Percentiles rank a stretch among this genome's conserved stretches.
Conservation (phyloP, 768 basidiomycete genomes). For the Sistotremastrum niveocremeum region DNA sequence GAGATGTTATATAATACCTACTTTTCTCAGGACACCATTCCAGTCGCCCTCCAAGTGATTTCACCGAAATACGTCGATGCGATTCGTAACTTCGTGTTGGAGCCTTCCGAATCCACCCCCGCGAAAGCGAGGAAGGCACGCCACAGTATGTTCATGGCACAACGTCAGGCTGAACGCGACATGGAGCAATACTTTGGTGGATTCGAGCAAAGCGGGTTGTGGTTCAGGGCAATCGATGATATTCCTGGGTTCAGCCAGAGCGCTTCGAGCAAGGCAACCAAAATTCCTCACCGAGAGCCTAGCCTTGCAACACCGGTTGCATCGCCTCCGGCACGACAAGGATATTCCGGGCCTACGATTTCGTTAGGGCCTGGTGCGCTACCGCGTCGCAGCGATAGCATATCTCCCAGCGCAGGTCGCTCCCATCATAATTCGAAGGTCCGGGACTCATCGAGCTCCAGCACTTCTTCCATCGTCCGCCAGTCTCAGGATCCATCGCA, state of each 20-base stretch:
- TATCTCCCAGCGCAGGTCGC: neutral
- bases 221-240: constrained; percentile 80
- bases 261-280: neutral
- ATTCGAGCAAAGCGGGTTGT: constrained; percentile 80
- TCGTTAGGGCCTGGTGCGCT: no score
- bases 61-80: constrained; percentile 54
- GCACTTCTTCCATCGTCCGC: neutral
- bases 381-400: no score
- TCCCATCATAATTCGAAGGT: neutral
- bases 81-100: constrained; percentile 54
- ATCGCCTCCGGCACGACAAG: neutral
- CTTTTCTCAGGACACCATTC: constrained; percentile 49
- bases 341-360: neutral
- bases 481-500: neutral
- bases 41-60: constrained; percentile 47
- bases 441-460: neutral
- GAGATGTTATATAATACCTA: constrained; percentile 82
- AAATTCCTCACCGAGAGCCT: neutral
- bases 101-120: constrained; percentile 23
- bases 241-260: constrained; percentile 11
- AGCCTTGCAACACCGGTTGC: neutral
- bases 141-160: constrained; percentile 69
- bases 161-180: constrained; percentile 70
- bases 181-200: constrained; percentile 91
- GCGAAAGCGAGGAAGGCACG: constrained; percentile 44